Percentiles rank a stretch among this genome's conserved stretches.
Conservation (phyloP, 2,329 filamentous ascomycete genomes). For the Colletotrichum costaricense region DNA sequence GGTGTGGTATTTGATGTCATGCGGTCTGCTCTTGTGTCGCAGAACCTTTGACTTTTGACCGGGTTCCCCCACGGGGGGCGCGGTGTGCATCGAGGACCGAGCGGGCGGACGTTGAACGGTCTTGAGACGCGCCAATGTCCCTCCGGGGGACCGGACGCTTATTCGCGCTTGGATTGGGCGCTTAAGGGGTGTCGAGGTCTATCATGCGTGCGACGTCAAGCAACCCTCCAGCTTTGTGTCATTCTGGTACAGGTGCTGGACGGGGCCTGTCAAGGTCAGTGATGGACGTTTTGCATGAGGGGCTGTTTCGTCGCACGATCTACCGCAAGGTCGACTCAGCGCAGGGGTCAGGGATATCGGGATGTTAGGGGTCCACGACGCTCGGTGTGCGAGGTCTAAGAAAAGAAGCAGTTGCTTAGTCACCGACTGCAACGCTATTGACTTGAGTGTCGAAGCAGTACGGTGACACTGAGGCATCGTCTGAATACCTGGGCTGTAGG, state of each 20-base stretch:
- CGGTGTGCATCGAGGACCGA: constrained; percentile 24
- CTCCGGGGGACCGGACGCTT: constrained; percentile 2
- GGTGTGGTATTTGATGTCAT: constrained; percentile 18
- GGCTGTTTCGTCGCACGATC: constrained; percentile 13
- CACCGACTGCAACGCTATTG: background rate
- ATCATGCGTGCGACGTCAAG: constrained; percentile 18
- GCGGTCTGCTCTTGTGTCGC: constrained; percentile 7
- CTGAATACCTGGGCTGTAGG: background rate
- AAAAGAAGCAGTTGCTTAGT: constrained; percentile 21
- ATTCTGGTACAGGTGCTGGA: background rate
- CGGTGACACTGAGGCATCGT: background rate
- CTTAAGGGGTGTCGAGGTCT: constrained; percentile 1
- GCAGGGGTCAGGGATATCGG: background rate
- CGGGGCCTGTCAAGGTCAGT: background rate
- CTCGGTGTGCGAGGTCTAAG: constrained; percentile 27
- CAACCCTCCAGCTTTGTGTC: background rate
- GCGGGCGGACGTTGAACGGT: constrained; percentile 17
- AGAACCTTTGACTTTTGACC: constrained; percentile 20
- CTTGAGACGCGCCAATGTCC: constrained; percentile 30
- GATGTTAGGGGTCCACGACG: constrained; percentile 24
- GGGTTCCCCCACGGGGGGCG: constrained; percentile 33
- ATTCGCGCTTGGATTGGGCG: constrained; percentile 25
- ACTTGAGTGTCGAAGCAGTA: background rate
- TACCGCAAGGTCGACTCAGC: background rate
- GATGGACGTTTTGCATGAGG: background rate